Evolutionary conservation across 2,329 filamentous ascomycete genomes (phyloP), one percentile per base, ranked within the genome.

Genomic region (Xylariaceae sp.): DNA sequence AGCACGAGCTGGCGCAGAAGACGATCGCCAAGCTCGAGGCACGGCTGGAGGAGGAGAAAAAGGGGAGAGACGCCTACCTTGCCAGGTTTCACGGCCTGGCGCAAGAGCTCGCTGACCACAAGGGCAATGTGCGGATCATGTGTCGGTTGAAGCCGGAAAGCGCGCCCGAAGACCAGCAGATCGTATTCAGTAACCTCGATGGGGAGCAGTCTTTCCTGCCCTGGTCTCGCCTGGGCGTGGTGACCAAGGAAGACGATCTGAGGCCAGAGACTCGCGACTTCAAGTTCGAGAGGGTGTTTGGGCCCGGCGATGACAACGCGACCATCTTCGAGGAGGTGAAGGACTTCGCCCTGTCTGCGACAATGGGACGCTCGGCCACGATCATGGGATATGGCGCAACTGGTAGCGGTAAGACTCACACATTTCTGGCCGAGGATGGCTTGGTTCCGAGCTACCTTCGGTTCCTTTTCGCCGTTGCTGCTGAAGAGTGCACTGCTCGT

Each of bases 301-400:
- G 80, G 0, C 86, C 88, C 0, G 64, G 68, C 0, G 78, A 82
- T 0, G 73, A 81, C 44, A 98, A 98, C 56, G 71, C 78, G 4
- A 83, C 90, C 41, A 80, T 98, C 0, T 98, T 97, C 59, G 83
- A 83, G 23, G 90, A 97, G 55, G 95, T 97, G 51, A 88, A 85
- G 23, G 90, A 97, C 57, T 75, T 98, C 9, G 87, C 96, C 1
- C 88, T 96, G 60, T 92, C 85, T 47, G 89, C 92, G 0, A 69
- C 96, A 7, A 86, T 95, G 52, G 92, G 92, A 0, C 95, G 94
- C 65, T 95, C 96, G 50, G 89, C 96, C 30, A 95, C 88, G 61
- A 94, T 97, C 43, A 94, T 98, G 66, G 94, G 88, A 55, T 98
- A 97, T 56, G 92, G 92, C 14, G 92, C 97, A 62, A 97, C 90